Percentiles rank a stretch among this genome's conserved stretches.
phyloP scores from a whole-genome alignment of 768 basidiomycete species.

The Suillus cothurnatus region DNA sequence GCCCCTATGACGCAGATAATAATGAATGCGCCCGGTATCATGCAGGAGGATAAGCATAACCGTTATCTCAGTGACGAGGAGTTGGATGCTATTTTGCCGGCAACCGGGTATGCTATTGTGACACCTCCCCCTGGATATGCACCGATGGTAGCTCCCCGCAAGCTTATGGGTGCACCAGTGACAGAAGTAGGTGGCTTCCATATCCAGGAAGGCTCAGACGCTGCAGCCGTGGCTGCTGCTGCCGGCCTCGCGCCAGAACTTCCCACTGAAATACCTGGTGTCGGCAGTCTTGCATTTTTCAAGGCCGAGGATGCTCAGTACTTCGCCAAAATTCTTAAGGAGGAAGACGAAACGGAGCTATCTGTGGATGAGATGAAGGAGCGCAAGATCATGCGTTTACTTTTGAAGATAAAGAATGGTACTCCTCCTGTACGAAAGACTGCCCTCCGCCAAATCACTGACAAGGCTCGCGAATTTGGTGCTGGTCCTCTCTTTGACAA shows the following conservation, averaged over 20 bases:
- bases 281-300: constrained; percentile 96
- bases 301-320: constrained; percentile 98
- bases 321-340: constrained; percentile 93
- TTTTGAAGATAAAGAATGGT: constrained; percentile 99
- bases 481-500: constrained; percentile 99
- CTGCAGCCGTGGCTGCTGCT: constrained; percentile 84
- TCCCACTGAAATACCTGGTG: constrained; percentile 97
- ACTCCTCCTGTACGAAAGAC: constrained; percentile 98
- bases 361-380: constrained; percentile 99
- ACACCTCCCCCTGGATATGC: constrained; percentile 94
- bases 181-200: constrained; percentile 85
- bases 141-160: constrained; percentile 66
- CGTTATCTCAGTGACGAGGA: constrained; percentile 96
- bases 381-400: constrained; percentile 96
- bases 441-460: constrained; percentile 96
- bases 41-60: constrained; percentile 95
- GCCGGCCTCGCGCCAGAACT: constrained; percentile 91
- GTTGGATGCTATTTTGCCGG: constrained; percentile 86
- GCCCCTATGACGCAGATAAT: constrained; percentile 78
- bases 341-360: constrained; percentile 92
- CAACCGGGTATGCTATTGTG: constrained; percentile 87
- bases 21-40: constrained; percentile 81
- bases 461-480: constrained; percentile 98
- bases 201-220: constrained; percentile 93
- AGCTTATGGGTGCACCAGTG: constrained; percentile 57